Percentiles rank a stretch among this genome's conserved stretches.
Evolutionary conservation across 805 yeast genomes (phyloP).

Genomic region (Kodamaea laetipori): DNA sequence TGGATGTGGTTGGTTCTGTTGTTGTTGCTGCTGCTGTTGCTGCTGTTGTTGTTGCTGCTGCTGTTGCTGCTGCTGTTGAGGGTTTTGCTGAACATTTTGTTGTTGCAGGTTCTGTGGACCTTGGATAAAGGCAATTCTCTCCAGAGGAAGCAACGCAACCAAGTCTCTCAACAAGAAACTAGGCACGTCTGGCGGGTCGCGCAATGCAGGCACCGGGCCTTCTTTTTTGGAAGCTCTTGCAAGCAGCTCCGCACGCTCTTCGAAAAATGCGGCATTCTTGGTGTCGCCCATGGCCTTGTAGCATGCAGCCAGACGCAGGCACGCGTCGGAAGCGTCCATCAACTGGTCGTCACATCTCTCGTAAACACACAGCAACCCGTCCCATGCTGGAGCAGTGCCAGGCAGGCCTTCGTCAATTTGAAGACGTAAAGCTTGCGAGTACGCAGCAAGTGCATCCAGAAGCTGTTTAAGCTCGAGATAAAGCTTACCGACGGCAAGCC

Average conservation of each 20-base stretch:
- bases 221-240: constrained; percentile 45
- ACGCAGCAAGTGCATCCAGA: constrained; percentile 67
- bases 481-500: constrained; percentile 67
- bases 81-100: not conserved
- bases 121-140: constrained; percentile 41
- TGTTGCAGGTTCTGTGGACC: constrained; percentile 15
- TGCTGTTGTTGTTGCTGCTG: constrained; percentile 1
- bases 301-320: constrained; percentile 52
- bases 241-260: constrained; percentile 45
- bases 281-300: constrained; percentile 49
- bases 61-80: constrained; percentile 1
- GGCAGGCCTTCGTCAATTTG: constrained; percentile 49
- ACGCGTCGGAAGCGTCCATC: constrained; percentile 62
- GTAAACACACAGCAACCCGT: constrained; percentile 61
- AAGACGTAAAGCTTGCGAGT: constrained; percentile 61
- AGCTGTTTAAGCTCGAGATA: constrained; percentile 61
- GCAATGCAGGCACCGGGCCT: constrained; percentile 46
- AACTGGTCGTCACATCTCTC: constrained; percentile 64
- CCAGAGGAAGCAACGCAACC: constrained; percentile 44
- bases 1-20: constrained; percentile 12
- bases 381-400: constrained; percentile 63
- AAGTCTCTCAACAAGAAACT: constrained; percentile 41
- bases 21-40: constrained; percentile 23
- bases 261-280: constrained; percentile 43
- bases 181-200: constrained; percentile 53